phyloP scores from a whole-genome alignment of 139 green algal genomes.

The Desmodesmus armatus region DNA sequence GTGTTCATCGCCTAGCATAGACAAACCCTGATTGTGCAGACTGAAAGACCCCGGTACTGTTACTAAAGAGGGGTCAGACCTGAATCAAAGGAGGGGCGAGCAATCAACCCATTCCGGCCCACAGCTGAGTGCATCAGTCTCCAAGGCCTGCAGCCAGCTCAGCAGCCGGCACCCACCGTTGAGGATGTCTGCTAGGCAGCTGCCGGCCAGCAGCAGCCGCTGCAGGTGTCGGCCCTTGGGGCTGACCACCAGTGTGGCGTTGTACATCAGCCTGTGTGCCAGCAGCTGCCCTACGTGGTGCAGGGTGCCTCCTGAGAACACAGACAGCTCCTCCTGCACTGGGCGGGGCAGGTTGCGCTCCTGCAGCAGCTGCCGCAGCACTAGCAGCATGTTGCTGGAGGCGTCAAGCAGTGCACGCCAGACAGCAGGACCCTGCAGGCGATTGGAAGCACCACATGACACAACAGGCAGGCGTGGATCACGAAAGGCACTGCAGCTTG shows the following conservation, averaged over 20 bases:
- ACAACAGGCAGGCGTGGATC: too few species aligned
- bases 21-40: too few species aligned
- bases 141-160: too few species aligned
- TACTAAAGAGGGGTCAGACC: background rate
- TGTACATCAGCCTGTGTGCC: constrained; percentile 17
- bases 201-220: constrained; percentile 18
- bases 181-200: background rate
- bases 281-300: constrained; percentile 19
- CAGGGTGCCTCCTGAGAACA: constrained; percentile 28
- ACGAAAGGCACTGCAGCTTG: too few species aligned
- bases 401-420: background rate
- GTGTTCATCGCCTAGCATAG: too few species aligned
- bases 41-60: background rate
- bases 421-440: background rate
- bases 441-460: background rate
- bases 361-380: constrained; percentile 7
- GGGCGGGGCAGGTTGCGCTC: background rate
- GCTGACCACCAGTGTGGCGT: constrained; percentile 33
- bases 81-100: background rate
- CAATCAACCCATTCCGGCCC: too few species aligned
- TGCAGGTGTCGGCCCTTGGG: background rate
- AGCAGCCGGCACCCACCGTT: too few species aligned
- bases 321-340: constrained; percentile 20
- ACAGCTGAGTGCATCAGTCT: too few species aligned
- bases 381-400: constrained; percentile 16